These are phyloP conservation scores for Nakazawaea ernobii DNA, from an alignment of 805 yeast species.

Conservation along the genomic window DNA sequence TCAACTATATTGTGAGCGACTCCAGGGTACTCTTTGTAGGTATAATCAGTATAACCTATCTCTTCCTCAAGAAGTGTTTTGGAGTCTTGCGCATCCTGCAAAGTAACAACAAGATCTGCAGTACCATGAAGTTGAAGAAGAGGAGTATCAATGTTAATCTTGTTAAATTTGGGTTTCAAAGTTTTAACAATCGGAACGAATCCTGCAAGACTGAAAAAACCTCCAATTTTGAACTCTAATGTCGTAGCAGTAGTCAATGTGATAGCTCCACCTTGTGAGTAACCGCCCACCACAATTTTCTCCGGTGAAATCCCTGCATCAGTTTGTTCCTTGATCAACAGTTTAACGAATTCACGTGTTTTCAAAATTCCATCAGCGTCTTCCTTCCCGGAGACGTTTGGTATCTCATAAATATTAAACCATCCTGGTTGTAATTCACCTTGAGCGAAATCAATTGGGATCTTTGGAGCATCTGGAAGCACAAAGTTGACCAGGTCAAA, in stretches of 20 bases:
- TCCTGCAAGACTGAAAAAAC: conserved; percentile 74
- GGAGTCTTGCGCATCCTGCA: conserved; percentile 32
- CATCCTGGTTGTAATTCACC: conserved; percentile 74
- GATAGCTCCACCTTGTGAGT: conserved; percentile 90
- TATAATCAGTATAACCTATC: conserved; percentile 41
- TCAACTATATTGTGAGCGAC: conserved; percentile 64
- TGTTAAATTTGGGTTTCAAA: conserved; percentile 18
- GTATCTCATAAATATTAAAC: conserved; percentile 68
- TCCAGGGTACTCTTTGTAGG: conserved; percentile 53
- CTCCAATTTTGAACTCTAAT: conserved; percentile 64
- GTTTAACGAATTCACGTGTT: conserved; percentile 39
- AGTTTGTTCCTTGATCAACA: conserved; percentile 46
- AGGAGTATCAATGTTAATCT: conserved; percentile 58
- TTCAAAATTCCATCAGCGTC: conserved; percentile 52
- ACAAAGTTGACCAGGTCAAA: conserved; percentile 61
- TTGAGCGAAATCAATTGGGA: conserved; percentile 62
- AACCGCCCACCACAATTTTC: conserved; percentile 87
- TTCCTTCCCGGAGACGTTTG: conserved; percentile 29
- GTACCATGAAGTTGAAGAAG: conserved; percentile 88
- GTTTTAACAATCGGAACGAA: conserved; percentile 42
- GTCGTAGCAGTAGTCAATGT: conserved; percentile 56
- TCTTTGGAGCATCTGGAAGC: conserved; percentile 85
- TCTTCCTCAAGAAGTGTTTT: conserved; percentile 36
- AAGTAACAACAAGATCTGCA: conserved; percentile 58
- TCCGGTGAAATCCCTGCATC: conserved; percentile 50